Evolutionary conservation across 768 basidiomycete genomes (phyloP).

Genomic region (Boletus rubroflammeus): DNA sequence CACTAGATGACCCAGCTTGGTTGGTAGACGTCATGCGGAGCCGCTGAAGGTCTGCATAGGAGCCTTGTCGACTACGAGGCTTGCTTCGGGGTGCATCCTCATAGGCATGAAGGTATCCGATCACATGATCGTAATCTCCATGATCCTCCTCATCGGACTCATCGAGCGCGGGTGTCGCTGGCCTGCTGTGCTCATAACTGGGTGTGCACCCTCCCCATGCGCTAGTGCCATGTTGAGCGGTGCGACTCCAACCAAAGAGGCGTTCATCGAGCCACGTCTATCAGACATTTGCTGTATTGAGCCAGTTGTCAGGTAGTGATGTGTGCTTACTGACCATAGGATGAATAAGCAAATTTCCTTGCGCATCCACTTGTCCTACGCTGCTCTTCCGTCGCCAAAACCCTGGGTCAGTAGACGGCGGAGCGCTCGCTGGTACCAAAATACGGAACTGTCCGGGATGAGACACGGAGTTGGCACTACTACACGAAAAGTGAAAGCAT

Average conservation of each 20-base stretch:
- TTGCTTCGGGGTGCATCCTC: constrained; percentile 45
- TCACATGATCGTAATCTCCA: constrained; percentile 89
- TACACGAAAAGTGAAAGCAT: constrained; percentile 19
- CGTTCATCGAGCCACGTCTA: constrained; percentile 90
- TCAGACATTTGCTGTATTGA: constrained; percentile 1
- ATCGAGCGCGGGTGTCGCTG: constrained; percentile 72
- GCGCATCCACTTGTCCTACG: constrained; percentile 79
- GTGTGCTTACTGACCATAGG: constrained; percentile 61
- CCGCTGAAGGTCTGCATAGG: constrained; percentile 80
- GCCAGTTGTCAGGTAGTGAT: not conserved
- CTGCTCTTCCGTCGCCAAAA: constrained; percentile 79
- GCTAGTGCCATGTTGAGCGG: constrained; percentile 73
- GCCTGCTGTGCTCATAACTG: constrained; percentile 57
- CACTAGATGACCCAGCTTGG: constrained; percentile 8
- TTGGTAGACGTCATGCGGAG: constrained; percentile 41
- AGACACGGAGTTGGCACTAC: not conserved
- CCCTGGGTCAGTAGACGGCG: constrained; percentile 73
- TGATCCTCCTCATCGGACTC: constrained; percentile 83
- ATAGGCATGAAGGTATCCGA: constrained; percentile 55
- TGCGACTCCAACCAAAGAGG: constrained; percentile 87
- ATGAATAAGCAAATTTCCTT: constrained; percentile 80
- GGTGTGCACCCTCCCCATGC: constrained; percentile 69
- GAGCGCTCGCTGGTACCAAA: constrained; percentile 74
- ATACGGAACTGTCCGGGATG: constrained; percentile 60
- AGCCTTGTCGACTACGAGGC: constrained; percentile 60